phyloP scores from a whole-genome alignment of 495 filamentous ascomycete genomes.

The Lasiosphaeria ovina region DNA sequence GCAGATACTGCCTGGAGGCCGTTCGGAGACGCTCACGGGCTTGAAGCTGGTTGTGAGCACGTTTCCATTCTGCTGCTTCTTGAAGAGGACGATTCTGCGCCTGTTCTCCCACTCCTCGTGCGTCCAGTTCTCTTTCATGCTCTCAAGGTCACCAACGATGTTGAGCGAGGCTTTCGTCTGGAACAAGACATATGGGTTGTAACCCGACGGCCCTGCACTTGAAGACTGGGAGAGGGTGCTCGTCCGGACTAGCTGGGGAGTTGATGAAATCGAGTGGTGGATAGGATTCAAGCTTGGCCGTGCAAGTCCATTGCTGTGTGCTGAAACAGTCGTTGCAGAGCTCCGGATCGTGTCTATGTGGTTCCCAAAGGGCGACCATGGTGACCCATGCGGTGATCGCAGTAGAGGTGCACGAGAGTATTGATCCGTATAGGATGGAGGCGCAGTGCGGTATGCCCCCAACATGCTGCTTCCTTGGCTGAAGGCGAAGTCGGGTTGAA shows the following conservation, averaged over 20 bases:
- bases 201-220: slow-evolving; percentile 39
- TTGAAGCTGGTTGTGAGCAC: slow-evolving; percentile 72
- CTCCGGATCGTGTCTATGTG: slow-evolving; percentile 43
- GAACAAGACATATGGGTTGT: slow-evolving; percentile 78
- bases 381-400: slow-evolving; percentile 46
- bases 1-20: slow-evolving; percentile 72
- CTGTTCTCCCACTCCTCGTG: slow-evolving; percentile 72
- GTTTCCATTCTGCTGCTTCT: slow-evolving; percentile 70
- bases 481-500: slow-evolving; percentile 34
- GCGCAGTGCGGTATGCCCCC: slow-evolving; percentile 38
- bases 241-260: slow-evolving; percentile 77
- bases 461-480: slow-evolving; percentile 47
- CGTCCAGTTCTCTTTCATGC: slow-evolving; percentile 78
- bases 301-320: slow-evolving; percentile 31
- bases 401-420: slow-evolving; percentile 45
- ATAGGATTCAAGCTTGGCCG: slow-evolving; percentile 42
- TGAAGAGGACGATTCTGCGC: slow-evolving; percentile 83
- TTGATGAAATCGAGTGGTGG: slow-evolving; percentile 34
- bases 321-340: slow-evolving; percentile 26
- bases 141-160: slow-evolving; percentile 76
- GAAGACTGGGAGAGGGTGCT: slow-evolving; percentile 67
- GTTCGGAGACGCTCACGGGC: slow-evolving; percentile 65
- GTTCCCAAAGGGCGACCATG: slow-evolving; percentile 45
- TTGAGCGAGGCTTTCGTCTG: slow-evolving; percentile 83
- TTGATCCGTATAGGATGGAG: slow-evolving; percentile 41